Conservation (phyloP, 2,329 filamentous ascomycete species). For the Nemania diffusa region DNA sequence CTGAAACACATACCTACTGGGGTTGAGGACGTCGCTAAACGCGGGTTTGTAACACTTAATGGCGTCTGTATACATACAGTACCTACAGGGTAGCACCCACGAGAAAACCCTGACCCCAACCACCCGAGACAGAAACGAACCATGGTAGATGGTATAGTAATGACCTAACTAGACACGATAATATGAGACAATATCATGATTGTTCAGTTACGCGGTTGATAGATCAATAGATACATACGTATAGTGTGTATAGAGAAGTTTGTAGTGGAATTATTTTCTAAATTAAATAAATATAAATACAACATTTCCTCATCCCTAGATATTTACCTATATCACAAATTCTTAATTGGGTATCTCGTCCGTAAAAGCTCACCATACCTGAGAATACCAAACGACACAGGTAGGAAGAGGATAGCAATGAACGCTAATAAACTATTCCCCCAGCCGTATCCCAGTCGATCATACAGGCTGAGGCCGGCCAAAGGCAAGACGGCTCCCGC, state of each 20-base stretch:
- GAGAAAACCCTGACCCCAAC: no score
- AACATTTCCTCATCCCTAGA: not conserved
- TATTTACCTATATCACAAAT: slow-evolving; percentile 21
- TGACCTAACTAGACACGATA: not conserved
- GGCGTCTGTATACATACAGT: no score
- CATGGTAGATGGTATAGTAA: no score
- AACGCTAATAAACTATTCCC: slow-evolving; percentile 67
- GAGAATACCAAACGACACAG: slow-evolving; percentile 34
- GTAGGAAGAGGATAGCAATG: slow-evolving; percentile 50
- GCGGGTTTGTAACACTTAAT: not conserved
- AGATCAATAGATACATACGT: no score
- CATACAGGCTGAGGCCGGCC: slow-evolving; percentile 62
- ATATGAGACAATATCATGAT: not conserved
- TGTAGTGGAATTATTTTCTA: not conserved
- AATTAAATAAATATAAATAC: not conserved
- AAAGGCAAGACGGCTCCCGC: slow-evolving; percentile 66
- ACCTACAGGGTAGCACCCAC: no score
- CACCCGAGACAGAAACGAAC: no score
- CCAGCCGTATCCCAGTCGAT: slow-evolving; percentile 65
- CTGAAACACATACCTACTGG: not conserved
- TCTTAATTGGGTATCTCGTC: slow-evolving; percentile 35
- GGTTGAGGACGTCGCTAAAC: not conserved
- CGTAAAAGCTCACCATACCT: slow-evolving; percentile 39
- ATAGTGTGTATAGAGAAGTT: not conserved
- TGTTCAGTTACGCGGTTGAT: not conserved